These are phyloP conservation scores for Penicillium brevicompactum DNA, from an alignment of 2,329 filamentous ascomycete genomes.

Conservation along the genomic window DNA sequence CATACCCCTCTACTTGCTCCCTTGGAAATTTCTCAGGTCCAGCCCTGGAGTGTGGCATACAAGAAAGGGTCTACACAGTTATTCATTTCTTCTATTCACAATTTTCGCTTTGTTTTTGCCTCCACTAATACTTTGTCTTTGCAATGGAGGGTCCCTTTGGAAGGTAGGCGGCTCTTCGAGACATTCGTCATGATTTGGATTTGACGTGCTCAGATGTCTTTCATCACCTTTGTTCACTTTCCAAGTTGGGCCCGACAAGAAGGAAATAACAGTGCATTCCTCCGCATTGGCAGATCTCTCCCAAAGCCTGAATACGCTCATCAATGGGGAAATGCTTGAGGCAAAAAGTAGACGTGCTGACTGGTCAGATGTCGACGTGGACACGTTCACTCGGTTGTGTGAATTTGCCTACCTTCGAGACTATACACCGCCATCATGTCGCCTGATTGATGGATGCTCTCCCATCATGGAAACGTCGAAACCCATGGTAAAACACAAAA, in stretches of 20 bases:
- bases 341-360: neutral
- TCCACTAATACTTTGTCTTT: too few relatives aligned
- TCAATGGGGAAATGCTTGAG: neutral
- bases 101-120: too few relatives aligned
- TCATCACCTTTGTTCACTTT: conserved; percentile 3
- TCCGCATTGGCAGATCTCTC: neutral
- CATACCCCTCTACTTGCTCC: too few relatives aligned
- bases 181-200: too few relatives aligned
- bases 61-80: too few relatives aligned
- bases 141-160: too few relatives aligned
- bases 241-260: neutral
- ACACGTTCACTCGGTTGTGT: conserved; percentile 2
- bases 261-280: neutral
- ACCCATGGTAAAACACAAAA: neutral
- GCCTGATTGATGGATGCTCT: neutral
- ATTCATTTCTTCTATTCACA: too few relatives aligned
- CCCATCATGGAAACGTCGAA: neutral
- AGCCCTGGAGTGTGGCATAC: too few relatives aligned
- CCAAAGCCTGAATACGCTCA: neutral
- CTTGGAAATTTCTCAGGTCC: too few relatives aligned
- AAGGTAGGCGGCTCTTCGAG: too few relatives aligned
- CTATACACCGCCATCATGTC: neutral
- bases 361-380: neutral
- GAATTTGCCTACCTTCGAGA: neutral
- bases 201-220: neutral